Percentiles rank a stretch among this genome's conserved stretches.
Evolutionary conservation across 2,329 filamentous ascomycete genomes (phyloP).

Genomic region (Pestalotiopsis sp.): DNA sequence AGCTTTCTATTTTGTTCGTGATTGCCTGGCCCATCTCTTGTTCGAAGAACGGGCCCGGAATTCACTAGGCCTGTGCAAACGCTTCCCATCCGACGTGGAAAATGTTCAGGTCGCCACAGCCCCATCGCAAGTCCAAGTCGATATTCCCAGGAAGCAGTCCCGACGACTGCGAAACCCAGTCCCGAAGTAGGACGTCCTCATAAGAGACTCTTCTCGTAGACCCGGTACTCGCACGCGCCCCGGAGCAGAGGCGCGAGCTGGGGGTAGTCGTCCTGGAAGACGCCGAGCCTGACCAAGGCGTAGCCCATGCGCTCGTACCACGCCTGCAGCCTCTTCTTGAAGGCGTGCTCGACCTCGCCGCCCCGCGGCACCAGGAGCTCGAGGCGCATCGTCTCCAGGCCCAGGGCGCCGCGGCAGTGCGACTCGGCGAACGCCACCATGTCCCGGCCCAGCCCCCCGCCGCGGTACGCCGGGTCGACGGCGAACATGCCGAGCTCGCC

Average conservation of each 20-base stretch:
- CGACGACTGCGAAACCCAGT: too few relatives aligned
- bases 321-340: slow-evolving; percentile 26
- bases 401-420: slow-evolving; percentile 15
- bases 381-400: slow-evolving; percentile 20
- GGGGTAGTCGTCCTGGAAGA: slow-evolving; percentile 26
- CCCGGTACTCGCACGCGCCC: slow-evolving; percentile 25
- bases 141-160: too few relatives aligned
- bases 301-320: slow-evolving; percentile 34
- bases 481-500: slow-evolving; percentile 32
- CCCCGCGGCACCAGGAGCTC: slow-evolving; percentile 29
- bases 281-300: slow-evolving; percentile 16
- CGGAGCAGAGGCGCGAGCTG: slow-evolving; percentile 21
- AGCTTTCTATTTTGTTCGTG: too few relatives aligned
- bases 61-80: too few relatives aligned
- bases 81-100: too few relatives aligned
- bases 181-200: not conserved
- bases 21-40: too few relatives aligned
- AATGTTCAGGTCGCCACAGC: too few relatives aligned
- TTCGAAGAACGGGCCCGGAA: too few relatives aligned
- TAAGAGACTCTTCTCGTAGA: slow-evolving; percentile 27
- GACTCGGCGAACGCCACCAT: slow-evolving; percentile 31
- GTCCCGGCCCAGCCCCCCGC: slow-evolving; percentile 27
- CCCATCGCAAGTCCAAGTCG: too few relatives aligned
- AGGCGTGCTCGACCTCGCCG: slow-evolving; percentile 22
- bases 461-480: slow-evolving; percentile 22